Percentiles rank a stretch among this genome's conserved stretches.
Evolutionary conservation across 2,329 filamentous ascomycete genomes (phyloP).

Genomic region (Hortaea werneckii): DNA sequence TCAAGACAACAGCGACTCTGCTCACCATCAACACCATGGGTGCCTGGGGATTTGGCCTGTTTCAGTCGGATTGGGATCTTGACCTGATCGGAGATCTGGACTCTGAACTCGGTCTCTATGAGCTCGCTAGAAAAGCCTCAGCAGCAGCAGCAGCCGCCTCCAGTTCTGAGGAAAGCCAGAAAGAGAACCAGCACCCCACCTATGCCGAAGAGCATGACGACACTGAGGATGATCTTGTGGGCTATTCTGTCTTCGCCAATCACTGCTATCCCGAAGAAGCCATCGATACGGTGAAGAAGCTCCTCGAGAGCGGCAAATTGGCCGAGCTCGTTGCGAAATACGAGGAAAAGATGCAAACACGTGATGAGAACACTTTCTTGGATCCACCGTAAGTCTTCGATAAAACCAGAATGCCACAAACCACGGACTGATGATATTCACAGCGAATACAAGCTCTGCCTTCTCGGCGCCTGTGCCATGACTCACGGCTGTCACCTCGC

Average conservation of each 20-base stretch:
- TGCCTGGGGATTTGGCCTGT: slow-evolving; percentile 1
- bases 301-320: neutral
- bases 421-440: neutral
- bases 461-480: slow-evolving; percentile 5
- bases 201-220: neutral
- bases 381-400: neutral
- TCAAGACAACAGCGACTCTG: no score
- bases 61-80: slow-evolving; percentile 6
- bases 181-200: neutral
- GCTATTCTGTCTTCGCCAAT: slow-evolving; percentile 4
- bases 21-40: neutral
- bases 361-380: no score
- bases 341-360: neutral
- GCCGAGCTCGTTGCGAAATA: slow-evolving; percentile 1
- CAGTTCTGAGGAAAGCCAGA: neutral
- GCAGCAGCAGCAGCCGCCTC: no score
- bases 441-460: neutral
- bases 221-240: neutral
- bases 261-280: neutral
- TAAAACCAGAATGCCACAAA: neutral
- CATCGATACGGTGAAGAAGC: neutral
- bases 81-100: slow-evolving; percentile 1
- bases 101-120: neutral
- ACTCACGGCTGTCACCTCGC: slow-evolving; percentile 7
- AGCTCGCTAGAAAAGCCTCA: neutral